These are phyloP conservation scores for Pichia sporocuriosa DNA, from an alignment of 805 yeast species.

Conservation along the genomic window DNA sequence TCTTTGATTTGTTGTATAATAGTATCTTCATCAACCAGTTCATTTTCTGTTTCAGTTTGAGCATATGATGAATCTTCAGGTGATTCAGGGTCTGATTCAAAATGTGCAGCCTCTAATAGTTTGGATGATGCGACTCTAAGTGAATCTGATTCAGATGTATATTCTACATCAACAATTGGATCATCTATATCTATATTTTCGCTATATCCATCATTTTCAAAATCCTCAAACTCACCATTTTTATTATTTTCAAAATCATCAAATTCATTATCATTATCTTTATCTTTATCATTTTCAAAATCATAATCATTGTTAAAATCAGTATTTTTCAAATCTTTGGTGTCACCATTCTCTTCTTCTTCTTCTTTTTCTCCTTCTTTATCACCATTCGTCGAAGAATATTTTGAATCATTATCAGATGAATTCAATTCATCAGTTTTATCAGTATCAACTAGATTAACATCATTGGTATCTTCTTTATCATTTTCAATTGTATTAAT, in stretches of 20 bases:
- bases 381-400: too few species aligned
- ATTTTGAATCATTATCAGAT: too few species aligned
- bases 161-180: too few species aligned
- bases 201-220: background rate
- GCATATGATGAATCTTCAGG: slow-evolving; percentile 5
- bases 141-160: too few species aligned
- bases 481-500: too few species aligned
- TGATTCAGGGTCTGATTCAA: background rate
- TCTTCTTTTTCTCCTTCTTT: too few species aligned
- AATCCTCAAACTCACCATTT: background rate
- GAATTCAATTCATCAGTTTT: too few species aligned
- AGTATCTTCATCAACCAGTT: slow-evolving; percentile 1
- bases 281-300: background rate
- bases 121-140: too few species aligned
- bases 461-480: too few species aligned
- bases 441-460: too few species aligned
- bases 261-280: background rate
- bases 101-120: background rate
- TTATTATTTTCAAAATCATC: background rate
- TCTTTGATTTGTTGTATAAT: slow-evolving; percentile 1
- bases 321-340: too few species aligned
- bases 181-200: background rate
- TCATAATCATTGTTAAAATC: background rate
- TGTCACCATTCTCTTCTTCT: too few species aligned
- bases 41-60: background rate